Evolutionary conservation across 2,329 filamentous ascomycete genomes (phyloP).

Genomic region (Blastomyces emzantsi): DNA sequence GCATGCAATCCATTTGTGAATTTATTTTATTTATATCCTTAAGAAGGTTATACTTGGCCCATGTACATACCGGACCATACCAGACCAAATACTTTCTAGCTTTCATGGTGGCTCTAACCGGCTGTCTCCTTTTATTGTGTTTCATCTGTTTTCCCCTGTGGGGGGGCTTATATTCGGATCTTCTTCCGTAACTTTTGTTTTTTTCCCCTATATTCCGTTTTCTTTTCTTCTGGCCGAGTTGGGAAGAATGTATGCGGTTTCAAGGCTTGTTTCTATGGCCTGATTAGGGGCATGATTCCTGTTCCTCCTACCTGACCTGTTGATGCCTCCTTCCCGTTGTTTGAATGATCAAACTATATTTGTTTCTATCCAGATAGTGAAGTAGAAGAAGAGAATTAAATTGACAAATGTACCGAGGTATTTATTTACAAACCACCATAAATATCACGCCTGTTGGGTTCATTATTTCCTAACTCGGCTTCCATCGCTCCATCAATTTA

Average conservation of each 20-base stretch:
- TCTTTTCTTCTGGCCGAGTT: not conserved
- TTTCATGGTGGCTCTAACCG: not conserved
- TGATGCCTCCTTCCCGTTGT: too few relatives aligned
- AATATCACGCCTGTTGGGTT: too few relatives aligned
- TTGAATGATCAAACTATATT: too few relatives aligned
- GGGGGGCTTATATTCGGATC: not conserved
- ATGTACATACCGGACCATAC: too few relatives aligned
- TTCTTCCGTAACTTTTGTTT: not conserved
- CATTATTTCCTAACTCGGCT: not conserved
- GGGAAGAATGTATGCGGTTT: not conserved
- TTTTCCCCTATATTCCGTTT: not conserved
- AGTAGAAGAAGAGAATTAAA: too few relatives aligned
- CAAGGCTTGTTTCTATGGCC: not conserved
- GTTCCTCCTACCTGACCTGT: not conserved
- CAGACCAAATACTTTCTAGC: not conserved
- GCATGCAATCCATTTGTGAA: not conserved
- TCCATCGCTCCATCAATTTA: not conserved
- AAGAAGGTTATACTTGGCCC: not conserved
- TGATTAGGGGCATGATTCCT: not conserved
- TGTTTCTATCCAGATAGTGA: too few relatives aligned
- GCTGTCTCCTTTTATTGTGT: not conserved
- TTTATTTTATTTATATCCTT: not conserved
- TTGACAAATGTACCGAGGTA: too few relatives aligned
- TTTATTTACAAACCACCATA: too few relatives aligned
- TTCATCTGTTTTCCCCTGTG: not conserved